Base-by-base conservation (phyloP, 2,329 filamentous ascomycete genomes). In the Ophiostoma tasmaniense region DNA sequence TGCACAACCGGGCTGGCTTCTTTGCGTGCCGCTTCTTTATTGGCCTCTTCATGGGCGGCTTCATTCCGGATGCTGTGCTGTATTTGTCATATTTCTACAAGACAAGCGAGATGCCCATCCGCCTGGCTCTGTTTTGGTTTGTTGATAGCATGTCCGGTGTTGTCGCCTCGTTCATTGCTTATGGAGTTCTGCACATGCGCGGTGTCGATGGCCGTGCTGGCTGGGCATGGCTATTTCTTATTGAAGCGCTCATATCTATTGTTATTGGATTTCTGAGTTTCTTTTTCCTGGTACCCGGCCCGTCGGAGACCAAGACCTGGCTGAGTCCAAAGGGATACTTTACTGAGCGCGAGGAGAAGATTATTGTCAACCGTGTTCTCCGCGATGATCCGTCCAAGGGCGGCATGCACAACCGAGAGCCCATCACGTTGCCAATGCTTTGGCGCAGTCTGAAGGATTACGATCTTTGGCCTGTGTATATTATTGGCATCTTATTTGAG, bases 351-450 rank as follows among this genome's bases (percentile, higher is more conserved):
- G 85, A 87, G 73, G 80, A 84, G 50, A 76, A 78, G 33, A 88
- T 88, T 65, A 80, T 87, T 1, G 85, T 87, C 8, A 88, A 87
- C 72, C 80, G 87, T 1, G 76, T 81, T 6, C 75, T 81, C 25
- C 81, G 86, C 7, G 86, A 89, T 69, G 86, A 87, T 71, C 85
- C 85, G 2, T 80, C 81, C 30, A 85, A 85, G 74, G 83, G 83
- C 59, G 82, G 83, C 71, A 86, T 87, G 82, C 82, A 86, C 74
- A 86, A 87, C 71, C 82, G 84, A 17, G 79, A 86, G 74, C 80
- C 82, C 1, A 80, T 87, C 67, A 85, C 82, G 0, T 80, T 79
- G 0, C 76, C 73, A 8, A 76, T 67, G 17, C 50, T 72, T n/a
- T 71, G 69, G 69, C 45, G 37, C 37, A 64, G 68, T 10, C 22